These are phyloP conservation scores for Pyrrhoderma noxium DNA, from an alignment of 1,284 basidiomycete species.

Conservation along the genomic window DNA sequence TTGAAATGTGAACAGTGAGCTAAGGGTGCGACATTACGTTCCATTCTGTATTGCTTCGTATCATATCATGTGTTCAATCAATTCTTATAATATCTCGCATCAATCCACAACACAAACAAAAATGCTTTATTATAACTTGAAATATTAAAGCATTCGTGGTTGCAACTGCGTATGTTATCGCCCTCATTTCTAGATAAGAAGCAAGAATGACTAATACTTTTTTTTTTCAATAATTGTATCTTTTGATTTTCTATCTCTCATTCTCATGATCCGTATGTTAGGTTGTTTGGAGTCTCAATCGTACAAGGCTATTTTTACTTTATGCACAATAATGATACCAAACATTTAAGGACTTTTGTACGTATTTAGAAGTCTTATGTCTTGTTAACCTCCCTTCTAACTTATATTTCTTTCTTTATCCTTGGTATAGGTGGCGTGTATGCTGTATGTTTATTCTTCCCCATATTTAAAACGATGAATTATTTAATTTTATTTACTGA, in stretches of 20 bases:
- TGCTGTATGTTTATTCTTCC: constrained; percentile 10
- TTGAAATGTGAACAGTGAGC: too few species aligned
- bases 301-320: constrained; percentile 16
- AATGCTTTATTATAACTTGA: too few species aligned
- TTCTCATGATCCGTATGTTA: background rate
- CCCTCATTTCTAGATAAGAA: too few species aligned
- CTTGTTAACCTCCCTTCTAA: too few species aligned
- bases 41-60: background rate
- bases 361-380: constrained; percentile 3
- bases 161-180: constrained; percentile 12
- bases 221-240: background rate
- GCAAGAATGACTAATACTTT: too few species aligned
- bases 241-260: background rate
- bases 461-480: background rate
- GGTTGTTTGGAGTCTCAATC: constrained; percentile 14
- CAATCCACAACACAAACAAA: too few species aligned
- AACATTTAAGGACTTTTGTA: constrained; percentile 10
- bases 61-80: too few species aligned
- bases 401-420: too few species aligned
- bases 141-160: constrained; percentile 16
- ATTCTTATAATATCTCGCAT: too few species aligned
- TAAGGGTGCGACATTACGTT: background rate
- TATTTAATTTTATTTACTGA: background rate
- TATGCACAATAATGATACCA: constrained; percentile 11
- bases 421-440: constrained; percentile 8